Conservation (phyloP, 768 basidiomycete genomes). For the Amanita pseudoporphyria region DNA sequence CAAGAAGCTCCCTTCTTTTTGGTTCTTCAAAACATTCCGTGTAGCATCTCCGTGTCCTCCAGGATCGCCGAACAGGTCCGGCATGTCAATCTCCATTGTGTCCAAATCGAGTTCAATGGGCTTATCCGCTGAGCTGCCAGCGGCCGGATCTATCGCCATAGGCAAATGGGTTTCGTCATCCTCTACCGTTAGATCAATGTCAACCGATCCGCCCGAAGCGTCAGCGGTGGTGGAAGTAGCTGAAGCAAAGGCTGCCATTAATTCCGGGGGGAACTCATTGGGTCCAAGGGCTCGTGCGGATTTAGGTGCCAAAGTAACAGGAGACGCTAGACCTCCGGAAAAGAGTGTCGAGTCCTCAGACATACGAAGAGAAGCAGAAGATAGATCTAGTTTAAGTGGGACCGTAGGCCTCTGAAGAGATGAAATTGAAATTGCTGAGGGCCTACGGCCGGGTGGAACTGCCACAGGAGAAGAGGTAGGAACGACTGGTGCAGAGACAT, state of each 20-base stretch:
- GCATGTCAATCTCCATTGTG: constrained; percentile 55
- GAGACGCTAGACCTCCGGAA: constrained; percentile 57
- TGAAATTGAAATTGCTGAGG: constrained; percentile 72
- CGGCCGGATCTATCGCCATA: constrained; percentile 22
- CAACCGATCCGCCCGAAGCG: constrained; percentile 23
- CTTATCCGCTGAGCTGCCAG: constrained; percentile 66
- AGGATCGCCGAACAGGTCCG: constrained; percentile 46
- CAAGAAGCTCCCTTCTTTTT: constrained; percentile 3
- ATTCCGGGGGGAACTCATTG: constrained; percentile 48
- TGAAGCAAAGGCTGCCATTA: constrained; percentile 54
- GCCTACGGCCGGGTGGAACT: constrained; percentile 38
- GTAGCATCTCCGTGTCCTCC: constrained; percentile 19
- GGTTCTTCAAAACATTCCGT: constrained; percentile 13
- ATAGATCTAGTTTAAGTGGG: constrained; percentile 74
- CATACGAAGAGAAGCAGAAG: constrained; percentile 56
- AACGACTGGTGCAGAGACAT: background rate
- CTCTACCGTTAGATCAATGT: constrained; percentile 53
- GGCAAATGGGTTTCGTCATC: constrained; percentile 17
- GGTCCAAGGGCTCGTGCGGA: constrained; percentile 55
- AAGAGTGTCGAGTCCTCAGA: constrained; percentile 49
- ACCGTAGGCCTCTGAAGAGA: constrained; percentile 65
- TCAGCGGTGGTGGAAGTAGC: constrained; percentile 27
- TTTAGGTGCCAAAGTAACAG: constrained; percentile 74
- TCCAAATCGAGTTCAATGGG: constrained; percentile 78
- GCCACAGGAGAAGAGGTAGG: constrained; percentile 21